A percentile compares a stretch with the other conserved stretches of the same genome.
Evolutionary conservation across 805 yeast species (phyloP).

Genomic region (Hagleromyces aurorensis): DNA sequence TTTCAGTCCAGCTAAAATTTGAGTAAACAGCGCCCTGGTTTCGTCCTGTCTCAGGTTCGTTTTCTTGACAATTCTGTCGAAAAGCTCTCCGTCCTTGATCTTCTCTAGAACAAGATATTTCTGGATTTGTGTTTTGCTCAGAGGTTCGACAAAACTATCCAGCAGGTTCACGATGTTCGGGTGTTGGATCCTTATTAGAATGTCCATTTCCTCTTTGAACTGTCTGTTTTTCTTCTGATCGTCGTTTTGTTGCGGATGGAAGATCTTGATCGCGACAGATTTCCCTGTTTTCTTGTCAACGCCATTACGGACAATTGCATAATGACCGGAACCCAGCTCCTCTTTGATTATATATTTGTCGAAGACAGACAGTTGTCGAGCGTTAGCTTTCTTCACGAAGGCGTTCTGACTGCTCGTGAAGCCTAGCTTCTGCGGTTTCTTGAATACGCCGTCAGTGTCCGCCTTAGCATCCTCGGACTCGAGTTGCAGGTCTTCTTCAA

Average conservation of each 20-base stretch:
- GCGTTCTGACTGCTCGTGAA: conserved; percentile 20
- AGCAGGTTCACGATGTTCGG: conserved; percentile 62
- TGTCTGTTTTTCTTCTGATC: conserved; percentile 34
- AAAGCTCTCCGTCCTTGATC: conserved; percentile 66
- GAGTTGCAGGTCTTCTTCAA: conserved; percentile 7
- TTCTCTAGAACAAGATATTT: conserved; percentile 63
- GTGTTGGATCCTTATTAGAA: conserved; percentile 57
- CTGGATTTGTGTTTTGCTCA: conserved; percentile 36
- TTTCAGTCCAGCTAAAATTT: conserved; percentile 55
- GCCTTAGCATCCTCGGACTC: background rate
- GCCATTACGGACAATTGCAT: conserved; percentile 74
- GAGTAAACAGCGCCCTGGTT: conserved; percentile 54
- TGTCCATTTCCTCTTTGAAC: conserved; percentile 59
- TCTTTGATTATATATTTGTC: conserved; percentile 45
- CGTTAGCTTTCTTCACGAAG: conserved; percentile 9
- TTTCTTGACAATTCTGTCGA: conserved; percentile 62
- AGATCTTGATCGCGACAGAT: conserved; percentile 65
- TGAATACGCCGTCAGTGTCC: conserved; percentile 16
- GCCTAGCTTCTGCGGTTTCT: conserved; percentile 23
- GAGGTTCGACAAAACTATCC: conserved; percentile 50
- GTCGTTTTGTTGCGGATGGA: conserved; percentile 46
- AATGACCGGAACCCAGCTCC: conserved; percentile 69
- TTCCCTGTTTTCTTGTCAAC: conserved; percentile 48
- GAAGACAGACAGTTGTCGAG: conserved; percentile 38
- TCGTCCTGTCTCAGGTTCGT: conserved; percentile 54